Percentiles rank a stretch among this genome's conserved stretches.
Conservation (phyloP, 1,139 yeast genomes). For the Taphrina confusa region DNA sequence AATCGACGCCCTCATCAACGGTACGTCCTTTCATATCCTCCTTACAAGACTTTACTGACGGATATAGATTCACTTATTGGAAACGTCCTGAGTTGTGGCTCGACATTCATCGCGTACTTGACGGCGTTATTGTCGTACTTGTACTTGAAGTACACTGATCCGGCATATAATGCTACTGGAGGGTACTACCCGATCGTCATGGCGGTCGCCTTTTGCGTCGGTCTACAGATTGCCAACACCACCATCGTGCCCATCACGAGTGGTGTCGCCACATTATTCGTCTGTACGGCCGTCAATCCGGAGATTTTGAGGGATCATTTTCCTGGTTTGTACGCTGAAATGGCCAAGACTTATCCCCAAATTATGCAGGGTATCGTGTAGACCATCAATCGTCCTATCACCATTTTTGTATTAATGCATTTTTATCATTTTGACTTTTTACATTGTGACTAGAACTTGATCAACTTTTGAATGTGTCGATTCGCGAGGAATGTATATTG, state of each 20-base stretch:
- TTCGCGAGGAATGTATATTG: too few relatives aligned
- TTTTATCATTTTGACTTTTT: too few relatives aligned
- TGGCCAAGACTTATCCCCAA: conserved; percentile 22
- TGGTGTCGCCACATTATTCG: conserved; percentile 79
- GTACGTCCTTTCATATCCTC: conserved; percentile 49
- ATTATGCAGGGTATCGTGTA: conserved; percentile 19
- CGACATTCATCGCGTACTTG: conserved; percentile 68
- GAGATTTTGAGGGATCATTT: conserved; percentile 22
- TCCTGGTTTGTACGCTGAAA: conserved; percentile 21
- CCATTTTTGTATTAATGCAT: too few relatives aligned
- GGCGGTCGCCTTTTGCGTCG: conserved; percentile 73
- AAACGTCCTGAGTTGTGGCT: conserved; percentile 52
- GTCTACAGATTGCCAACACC: conserved; percentile 74
- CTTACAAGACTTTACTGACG: conserved; percentile 62
- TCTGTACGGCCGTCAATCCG: conserved; percentile 29
- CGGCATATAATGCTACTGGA: conserved; percentile 67
- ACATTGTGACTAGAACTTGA: too few relatives aligned
- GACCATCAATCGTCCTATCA: too few relatives aligned
- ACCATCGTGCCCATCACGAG: conserved; percentile 73
- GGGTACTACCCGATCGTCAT: conserved; percentile 73
- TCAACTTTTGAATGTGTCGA: too few relatives aligned
- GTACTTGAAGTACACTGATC: conserved; percentile 70
- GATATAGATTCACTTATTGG: conserved; percentile 16
- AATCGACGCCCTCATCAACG: conserved; percentile 81
- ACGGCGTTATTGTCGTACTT: conserved; percentile 70